A percentile compares a stretch with the other conserved stretches of the same genome.
These are phyloP conservation scores for Chytridiales sp. DNA, from an alignment of 371 early-diverging fungal species.

Conservation along the genomic window DNA sequence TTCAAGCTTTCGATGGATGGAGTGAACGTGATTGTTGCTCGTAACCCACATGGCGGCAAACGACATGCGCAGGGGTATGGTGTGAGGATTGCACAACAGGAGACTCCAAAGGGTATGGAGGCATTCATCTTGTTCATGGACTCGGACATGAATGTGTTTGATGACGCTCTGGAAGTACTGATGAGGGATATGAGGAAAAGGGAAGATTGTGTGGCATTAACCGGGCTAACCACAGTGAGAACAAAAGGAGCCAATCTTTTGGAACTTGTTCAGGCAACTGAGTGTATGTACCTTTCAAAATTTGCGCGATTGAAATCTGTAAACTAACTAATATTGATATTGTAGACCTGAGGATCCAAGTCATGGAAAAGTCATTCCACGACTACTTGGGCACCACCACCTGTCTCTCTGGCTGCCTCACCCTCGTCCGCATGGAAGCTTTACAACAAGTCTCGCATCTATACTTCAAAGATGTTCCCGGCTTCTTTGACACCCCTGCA, in stretches of 20 bases:
- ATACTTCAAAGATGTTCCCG: slow-evolving; percentile 27
- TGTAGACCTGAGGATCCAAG: background rate
- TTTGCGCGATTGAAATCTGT: background rate
- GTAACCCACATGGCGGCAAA: background rate
- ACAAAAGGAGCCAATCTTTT: background rate
- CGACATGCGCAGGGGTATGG: slow-evolving; percentile 3
- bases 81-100: background rate
- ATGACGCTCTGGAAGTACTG: background rate
- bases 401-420: slow-evolving; percentile 42
- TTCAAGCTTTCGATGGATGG: background rate
- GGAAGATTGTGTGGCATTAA: background rate
- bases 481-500: background rate
- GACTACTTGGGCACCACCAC: slow-evolving; percentile 31
- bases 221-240: background rate
- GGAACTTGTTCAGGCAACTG: slow-evolving; percentile 1
- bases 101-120: slow-evolving; percentile 22
- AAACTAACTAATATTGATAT: background rate
- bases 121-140: slow-evolving; percentile 36
- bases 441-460: slow-evolving; percentile 29
- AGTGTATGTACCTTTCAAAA: background rate
- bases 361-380: slow-evolving; percentile 2
- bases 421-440: slow-evolving; percentile 30
- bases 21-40: background rate
- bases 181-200: background rate
- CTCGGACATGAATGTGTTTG: slow-evolving; percentile 35